phyloP scores from a whole-genome alignment of 208 protist species.

The Sergeia podlipaevii region DNA sequence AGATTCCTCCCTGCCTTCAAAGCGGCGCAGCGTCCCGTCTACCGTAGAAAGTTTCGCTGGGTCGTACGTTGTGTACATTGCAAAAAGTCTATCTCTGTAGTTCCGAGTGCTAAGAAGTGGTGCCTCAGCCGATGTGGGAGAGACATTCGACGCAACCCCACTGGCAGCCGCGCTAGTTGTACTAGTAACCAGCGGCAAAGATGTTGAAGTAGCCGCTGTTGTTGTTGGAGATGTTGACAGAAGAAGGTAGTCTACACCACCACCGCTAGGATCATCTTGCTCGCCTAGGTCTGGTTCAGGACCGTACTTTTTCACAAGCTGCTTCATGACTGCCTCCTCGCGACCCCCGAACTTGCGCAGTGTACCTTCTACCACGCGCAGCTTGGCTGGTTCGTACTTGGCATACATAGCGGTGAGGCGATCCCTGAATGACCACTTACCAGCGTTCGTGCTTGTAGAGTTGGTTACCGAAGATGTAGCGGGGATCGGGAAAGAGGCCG shows the following conservation, averaged over 20 bases:
- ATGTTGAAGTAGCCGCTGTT: background rate
- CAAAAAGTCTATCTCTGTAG: slow-evolving; percentile 44
- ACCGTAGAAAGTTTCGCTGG: slow-evolving; percentile 42
- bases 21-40: slow-evolving; percentile 36
- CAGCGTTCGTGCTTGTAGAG: background rate
- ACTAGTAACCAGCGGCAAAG: background rate
- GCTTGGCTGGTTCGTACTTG: slow-evolving; percentile 52
- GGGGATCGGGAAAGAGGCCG: background rate
- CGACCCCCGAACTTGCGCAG: slow-evolving; percentile 52
- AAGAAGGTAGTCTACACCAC: slow-evolving; percentile 9
- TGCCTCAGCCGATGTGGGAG: background rate
- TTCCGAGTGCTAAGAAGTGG: background rate
- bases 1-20: slow-evolving; percentile 46
- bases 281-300: slow-evolving; percentile 31
- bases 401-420: slow-evolving; percentile 54
- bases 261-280: slow-evolving; percentile 3
- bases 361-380: slow-evolving; percentile 45
- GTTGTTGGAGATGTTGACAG: no score
- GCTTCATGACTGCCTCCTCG: slow-evolving; percentile 52
- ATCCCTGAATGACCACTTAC: slow-evolving; percentile 9
- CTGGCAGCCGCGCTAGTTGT: background rate
- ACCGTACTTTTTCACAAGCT: slow-evolving; percentile 69
- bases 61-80: slow-evolving; percentile 48
- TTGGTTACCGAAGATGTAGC: background rate
- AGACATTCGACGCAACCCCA: background rate